phyloP scores from a whole-genome alignment of 2,329 filamentous ascomycete genomes.

The Ophiostoma himal-ulmi region DNA sequence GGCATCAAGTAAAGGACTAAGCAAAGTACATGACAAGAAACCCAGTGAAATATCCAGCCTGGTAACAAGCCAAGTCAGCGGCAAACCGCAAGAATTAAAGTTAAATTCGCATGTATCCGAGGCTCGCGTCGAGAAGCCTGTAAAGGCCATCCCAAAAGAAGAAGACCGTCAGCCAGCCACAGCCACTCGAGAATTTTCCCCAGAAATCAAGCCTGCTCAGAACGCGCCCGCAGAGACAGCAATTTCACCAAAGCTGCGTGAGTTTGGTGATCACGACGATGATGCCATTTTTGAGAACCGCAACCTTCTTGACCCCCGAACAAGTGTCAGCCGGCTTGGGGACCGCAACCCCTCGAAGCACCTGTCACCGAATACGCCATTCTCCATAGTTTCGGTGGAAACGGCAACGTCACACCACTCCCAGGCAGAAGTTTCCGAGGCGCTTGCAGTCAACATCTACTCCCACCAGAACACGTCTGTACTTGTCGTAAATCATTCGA shows the following conservation, averaged over 20 bases:
- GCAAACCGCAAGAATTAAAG: background rate
- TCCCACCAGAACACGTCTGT: slow-evolving; percentile 61
- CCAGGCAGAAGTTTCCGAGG: slow-evolving; percentile 56
- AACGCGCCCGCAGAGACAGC: background rate
- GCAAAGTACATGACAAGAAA: background rate
- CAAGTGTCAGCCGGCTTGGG: slow-evolving; percentile 47
- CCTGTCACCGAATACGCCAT: slow-evolving; percentile 54
- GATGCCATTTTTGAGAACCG: slow-evolving; percentile 25
- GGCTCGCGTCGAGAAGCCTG: background rate
- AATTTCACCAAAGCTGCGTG: background rate
- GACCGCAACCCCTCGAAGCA: slow-evolving; percentile 50
- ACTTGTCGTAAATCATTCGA: slow-evolving; percentile 53
- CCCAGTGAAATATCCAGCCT: background rate
- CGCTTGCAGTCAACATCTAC: slow-evolving; percentile 56
- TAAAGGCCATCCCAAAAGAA: background rate
- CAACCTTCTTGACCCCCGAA: slow-evolving; percentile 29
- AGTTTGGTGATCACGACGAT: slow-evolving; percentile 30
- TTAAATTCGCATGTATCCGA: background rate
- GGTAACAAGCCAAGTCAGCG: background rate
- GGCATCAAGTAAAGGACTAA: background rate
- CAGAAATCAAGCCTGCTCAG: background rate
- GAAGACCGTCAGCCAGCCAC: background rate
- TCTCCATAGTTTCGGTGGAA: slow-evolving; percentile 56
- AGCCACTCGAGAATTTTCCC: background rate
- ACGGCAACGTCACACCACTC: slow-evolving; percentile 49